Evolutionary conservation across 805 yeast genomes (phyloP).

Genomic region (Alloascoidea africana): DNA sequence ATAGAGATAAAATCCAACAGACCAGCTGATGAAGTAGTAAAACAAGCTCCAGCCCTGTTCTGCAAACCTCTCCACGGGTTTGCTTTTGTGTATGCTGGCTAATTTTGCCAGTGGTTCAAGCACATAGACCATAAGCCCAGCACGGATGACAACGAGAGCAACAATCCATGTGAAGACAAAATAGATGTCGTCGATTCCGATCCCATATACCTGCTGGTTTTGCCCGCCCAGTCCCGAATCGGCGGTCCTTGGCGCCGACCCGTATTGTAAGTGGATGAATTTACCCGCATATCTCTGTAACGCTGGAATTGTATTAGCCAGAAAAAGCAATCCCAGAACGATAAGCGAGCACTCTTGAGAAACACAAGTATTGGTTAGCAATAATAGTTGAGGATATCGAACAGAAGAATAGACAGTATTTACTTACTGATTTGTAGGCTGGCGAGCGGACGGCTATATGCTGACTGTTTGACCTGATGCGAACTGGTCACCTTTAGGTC

Average conservation of each 20-base stretch:
- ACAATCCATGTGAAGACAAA: slow-evolving; percentile 40
- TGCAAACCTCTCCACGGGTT: slow-evolving; percentile 53
- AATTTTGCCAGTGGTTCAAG: slow-evolving; percentile 39
- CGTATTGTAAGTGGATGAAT: not conserved
- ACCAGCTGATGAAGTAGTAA: slow-evolving; percentile 42
- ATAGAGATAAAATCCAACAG: slow-evolving; percentile 43
- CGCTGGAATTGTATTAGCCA: not conserved
- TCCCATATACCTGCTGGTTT: slow-evolving; percentile 28
- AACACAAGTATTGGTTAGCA: not conserved
- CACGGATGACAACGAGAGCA: slow-evolving; percentile 40
- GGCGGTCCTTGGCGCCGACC: not conserved
- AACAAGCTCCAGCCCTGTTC: slow-evolving; percentile 75
- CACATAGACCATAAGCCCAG: slow-evolving; percentile 39
- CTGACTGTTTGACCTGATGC: not conserved
- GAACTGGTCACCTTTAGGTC: no score
- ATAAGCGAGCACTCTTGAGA: not conserved
- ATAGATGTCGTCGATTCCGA: slow-evolving; percentile 39
- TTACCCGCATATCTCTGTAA: not conserved
- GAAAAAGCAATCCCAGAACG: not conserved
- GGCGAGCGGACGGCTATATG: not conserved
- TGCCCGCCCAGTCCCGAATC: no score
- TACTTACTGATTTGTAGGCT: not conserved
- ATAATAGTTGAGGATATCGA: no score
- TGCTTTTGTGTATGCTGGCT: slow-evolving; percentile 28
- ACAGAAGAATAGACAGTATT: not conserved